Evolutionary conservation across 225 moss, liverwort and hornwort genomes (phyloP).

Genomic region (Thuidium tamariscinum): DNA sequence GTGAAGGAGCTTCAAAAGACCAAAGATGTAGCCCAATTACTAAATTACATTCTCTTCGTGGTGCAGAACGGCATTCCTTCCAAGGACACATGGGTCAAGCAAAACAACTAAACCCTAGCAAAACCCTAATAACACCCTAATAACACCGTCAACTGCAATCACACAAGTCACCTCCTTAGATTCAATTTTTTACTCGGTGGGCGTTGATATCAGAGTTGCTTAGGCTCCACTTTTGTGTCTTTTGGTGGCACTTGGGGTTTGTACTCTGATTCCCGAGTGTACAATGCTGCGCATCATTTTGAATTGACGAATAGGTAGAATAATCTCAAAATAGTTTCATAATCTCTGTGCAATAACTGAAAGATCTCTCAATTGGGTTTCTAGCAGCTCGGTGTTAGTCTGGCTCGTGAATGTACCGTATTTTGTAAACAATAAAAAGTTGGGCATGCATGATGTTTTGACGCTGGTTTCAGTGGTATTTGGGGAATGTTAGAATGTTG

Average conservation of each 20-base stretch:
- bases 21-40: background rate
- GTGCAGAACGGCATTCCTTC: constrained; percentile 56
- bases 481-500: background rate
- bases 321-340: background rate
- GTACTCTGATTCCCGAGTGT: background rate
- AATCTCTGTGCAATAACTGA: background rate
- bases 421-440: background rate
- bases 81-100: constrained; percentile 33
- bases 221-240: background rate
- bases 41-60: constrained; percentile 36
- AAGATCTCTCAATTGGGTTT: background rate
- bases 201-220: background rate
- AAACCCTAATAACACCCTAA: background rate
- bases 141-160: background rate
- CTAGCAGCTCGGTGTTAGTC: background rate
- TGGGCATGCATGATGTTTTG: background rate
- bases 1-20: background rate
- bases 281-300: background rate
- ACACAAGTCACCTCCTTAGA: too few species aligned
- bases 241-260: background rate
- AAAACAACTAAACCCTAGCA: background rate
- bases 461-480: background rate
- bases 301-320: background rate
- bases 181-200: background rate
- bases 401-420: background rate